Conservation (phyloP, 106 monocot species). For the Phalaenopsis aphrodite region DNA sequence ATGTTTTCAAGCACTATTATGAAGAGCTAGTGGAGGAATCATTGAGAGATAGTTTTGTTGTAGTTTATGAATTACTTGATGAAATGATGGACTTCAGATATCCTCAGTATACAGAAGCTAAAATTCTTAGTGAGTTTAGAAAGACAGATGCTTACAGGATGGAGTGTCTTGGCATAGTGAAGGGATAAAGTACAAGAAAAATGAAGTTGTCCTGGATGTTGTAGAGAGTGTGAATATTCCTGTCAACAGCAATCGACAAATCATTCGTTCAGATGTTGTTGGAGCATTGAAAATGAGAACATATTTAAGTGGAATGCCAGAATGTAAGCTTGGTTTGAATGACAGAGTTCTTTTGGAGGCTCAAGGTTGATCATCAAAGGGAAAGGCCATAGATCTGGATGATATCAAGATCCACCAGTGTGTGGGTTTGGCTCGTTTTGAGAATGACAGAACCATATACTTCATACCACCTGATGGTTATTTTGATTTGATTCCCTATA, state of each 20-base stretch:
- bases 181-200: slow-evolving; percentile 94
- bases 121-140: slow-evolving; percentile 91
- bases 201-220: slow-evolving; percentile 98
- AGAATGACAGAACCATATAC: slow-evolving; percentile 98
- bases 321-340: slow-evolving; percentile 93
- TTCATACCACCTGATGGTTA: slow-evolving; percentile 97
- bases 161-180: slow-evolving; percentile 99
- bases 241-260: slow-evolving; percentile 98
- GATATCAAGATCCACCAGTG: slow-evolving; percentile 99
- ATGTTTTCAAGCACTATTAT: slow-evolving; percentile 96
- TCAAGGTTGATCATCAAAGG: slow-evolving; percentile 90
- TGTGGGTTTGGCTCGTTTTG: slow-evolving; percentile 93
- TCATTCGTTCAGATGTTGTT: slow-evolving; percentile 95
- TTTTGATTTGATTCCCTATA: slow-evolving; percentile 96
- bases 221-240: slow-evolving; percentile 99
- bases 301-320: slow-evolving; percentile 98
- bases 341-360: slow-evolving; percentile 94
- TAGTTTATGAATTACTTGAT: slow-evolving; percentile 94
- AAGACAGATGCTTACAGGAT: slow-evolving; percentile 97
- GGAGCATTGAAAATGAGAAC: slow-evolving; percentile 99
- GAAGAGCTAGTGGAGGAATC: slow-evolving; percentile 96
- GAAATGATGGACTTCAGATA: slow-evolving; percentile 99
- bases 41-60: slow-evolving; percentile 93
- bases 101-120: slow-evolving; percentile 93
- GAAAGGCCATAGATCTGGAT: slow-evolving; percentile 96